Conservation (phyloP, 176 grass and related monocot genomes). For the Zizania latifolia region DNA sequence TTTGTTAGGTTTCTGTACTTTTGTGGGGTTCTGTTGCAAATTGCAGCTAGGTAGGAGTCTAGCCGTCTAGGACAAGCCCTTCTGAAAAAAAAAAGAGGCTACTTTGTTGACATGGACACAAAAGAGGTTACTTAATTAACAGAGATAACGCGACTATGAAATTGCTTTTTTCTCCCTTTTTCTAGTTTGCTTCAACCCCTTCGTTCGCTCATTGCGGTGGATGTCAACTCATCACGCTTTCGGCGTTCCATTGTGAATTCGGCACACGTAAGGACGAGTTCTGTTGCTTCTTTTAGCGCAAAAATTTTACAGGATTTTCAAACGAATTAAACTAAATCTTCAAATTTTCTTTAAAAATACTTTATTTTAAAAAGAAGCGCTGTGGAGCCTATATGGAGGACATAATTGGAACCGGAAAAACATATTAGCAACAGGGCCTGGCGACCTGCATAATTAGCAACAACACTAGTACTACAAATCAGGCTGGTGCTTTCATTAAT, state of each 20-base stretch:
- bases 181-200: background rate
- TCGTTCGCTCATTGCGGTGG: background rate
- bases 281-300: no score
- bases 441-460: background rate
- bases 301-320: no score
- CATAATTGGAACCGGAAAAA: background rate
- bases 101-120: constrained; percentile 18
- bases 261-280: no score
- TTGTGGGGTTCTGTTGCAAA: background rate
- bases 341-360: no score
- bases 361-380: no score
- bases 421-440: background rate
- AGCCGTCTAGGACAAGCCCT: background rate
- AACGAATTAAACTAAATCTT: no score
- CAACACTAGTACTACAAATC: background rate
- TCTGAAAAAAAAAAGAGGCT: background rate
- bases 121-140: background rate
- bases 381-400: background rate
- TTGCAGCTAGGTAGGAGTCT: background rate
- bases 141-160: constrained; percentile 21
- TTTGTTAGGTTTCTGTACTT: background rate
- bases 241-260: background rate
- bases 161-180: background rate
- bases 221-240: constrained; percentile 6
- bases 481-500: background rate